These are phyloP conservation scores for Senecio squalidus DNA, from an alignment of 140 eudicot species.

Conservation along the genomic window DNA sequence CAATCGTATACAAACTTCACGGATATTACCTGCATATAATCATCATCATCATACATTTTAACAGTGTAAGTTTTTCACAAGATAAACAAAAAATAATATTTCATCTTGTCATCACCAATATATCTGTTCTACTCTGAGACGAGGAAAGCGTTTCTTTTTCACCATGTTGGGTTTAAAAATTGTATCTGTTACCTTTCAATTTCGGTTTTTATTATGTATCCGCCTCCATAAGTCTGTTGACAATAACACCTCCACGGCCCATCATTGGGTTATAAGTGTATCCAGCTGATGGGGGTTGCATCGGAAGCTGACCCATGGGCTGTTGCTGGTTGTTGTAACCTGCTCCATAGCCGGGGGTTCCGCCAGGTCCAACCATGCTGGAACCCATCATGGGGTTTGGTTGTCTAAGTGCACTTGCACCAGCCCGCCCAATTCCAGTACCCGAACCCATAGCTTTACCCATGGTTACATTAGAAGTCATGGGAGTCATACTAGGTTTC, in stretches of 20 bases:
- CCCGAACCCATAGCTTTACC: slow-evolving; percentile 99
- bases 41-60: slow-evolving; percentile 27
- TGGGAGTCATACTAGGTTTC: slow-evolving; percentile 59
- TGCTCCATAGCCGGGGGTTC: slow-evolving; percentile 42
- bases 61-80: slow-evolving; percentile 1
- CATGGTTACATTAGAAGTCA: slow-evolving; percentile 62
- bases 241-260: slow-evolving; percentile 64
- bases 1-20: slow-evolving; percentile 39
- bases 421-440: slow-evolving; percentile 91
- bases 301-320: slow-evolving; percentile 52
- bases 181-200: slow-evolving; percentile 14
- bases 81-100: background rate
- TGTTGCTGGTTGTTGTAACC: slow-evolving; percentile 33
- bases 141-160: background rate
- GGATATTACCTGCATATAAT: slow-evolving; percentile 26
- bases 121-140: slow-evolving; percentile 7
- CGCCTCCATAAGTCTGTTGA: slow-evolving; percentile 80
- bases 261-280: slow-evolving; percentile 62
- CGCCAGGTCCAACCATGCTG: slow-evolving; percentile 45
- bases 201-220: slow-evolving; percentile 39
- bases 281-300: slow-evolving; percentile 55
- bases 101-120: slow-evolving; percentile 14
- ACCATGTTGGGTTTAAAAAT: background rate
- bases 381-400: slow-evolving; percentile 68
- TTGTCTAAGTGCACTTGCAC: slow-evolving; percentile 64